phyloP scores from a whole-genome alignment of 495 filamentous ascomycete species.

The Xylaria scruposa region DNA sequence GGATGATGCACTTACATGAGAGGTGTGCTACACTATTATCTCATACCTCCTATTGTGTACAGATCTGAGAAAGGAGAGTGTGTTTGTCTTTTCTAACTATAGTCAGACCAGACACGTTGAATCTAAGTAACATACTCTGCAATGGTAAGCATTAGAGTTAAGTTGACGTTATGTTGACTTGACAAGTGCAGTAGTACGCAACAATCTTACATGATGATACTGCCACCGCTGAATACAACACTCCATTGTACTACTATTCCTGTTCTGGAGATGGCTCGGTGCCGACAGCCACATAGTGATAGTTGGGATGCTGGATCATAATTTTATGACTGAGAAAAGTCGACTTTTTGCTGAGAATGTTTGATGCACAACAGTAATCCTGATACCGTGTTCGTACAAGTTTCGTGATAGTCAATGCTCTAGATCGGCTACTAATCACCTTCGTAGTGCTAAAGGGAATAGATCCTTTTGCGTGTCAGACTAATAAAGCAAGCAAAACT shows the following conservation, averaged over 20 bases:
- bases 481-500: slow-evolving; percentile 8
- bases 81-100: background rate
- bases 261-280: background rate
- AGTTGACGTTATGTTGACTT: slow-evolving; percentile 1
- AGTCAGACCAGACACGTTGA: background rate
- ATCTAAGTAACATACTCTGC: background rate
- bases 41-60: background rate
- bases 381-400: background rate
- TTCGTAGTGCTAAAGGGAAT: background rate
- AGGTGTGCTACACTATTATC: background rate
- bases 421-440: background rate
- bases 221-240: background rate
- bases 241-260: background rate
- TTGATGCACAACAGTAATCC: background rate
- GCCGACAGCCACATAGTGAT: background rate
- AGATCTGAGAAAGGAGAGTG: background rate
- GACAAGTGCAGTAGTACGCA: background rate
- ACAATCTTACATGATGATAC: background rate
- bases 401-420: background rate
- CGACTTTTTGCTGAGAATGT: background rate
- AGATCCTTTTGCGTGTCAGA: background rate
- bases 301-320: background rate
- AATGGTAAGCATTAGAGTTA: background rate
- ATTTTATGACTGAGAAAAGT: background rate
- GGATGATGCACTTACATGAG: background rate